Evolutionary conservation across 2,329 filamentous ascomycete species (phyloP).

Genomic region (Fusarium luffae): DNA sequence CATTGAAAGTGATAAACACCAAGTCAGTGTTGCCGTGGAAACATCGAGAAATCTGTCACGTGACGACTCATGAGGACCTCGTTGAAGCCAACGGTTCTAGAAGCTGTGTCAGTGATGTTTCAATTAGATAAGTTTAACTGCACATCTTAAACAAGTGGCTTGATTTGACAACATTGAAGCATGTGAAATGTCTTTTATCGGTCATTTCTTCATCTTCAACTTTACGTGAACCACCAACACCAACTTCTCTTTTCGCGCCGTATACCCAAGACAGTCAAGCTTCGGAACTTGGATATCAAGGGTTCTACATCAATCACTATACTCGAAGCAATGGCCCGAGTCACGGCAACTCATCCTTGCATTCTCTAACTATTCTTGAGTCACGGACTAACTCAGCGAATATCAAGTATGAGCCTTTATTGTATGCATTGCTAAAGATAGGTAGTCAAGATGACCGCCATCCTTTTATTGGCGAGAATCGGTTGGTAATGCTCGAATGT

Average conservation of each 20-base stretch:
- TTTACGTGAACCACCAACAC: not conserved
- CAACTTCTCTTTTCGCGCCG: not conserved
- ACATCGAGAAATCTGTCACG: slow-evolving; percentile 31
- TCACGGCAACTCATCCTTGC: not conserved
- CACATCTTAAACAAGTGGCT: slow-evolving; percentile 29
- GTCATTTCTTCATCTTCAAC: not conserved
- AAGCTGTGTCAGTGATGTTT: slow-evolving; percentile 15
- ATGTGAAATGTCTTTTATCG: not conserved
- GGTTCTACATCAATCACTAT: not conserved
- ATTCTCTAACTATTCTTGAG: not conserved
- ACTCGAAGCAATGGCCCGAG: not conserved
- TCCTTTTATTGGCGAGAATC: slow-evolving; percentile 26
- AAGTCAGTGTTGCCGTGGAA: slow-evolving; percentile 42
- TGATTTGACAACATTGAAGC: not conserved
- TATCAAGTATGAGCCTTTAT: not conserved
- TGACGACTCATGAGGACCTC: slow-evolving; percentile 14
- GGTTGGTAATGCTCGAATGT: slow-evolving; percentile 21
- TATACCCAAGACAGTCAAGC: not conserved
- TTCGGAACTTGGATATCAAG: not conserved
- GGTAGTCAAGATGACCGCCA: slow-evolving; percentile 8
- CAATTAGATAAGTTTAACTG: not conserved
- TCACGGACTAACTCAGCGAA: not conserved
- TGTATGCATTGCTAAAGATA: slow-evolving; percentile 13
- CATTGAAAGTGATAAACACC: slow-evolving; percentile 38
- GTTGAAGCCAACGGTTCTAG: not conserved